These are phyloP conservation scores for Plenodomus tracheiphilus DNA, from an alignment of 2,329 filamentous ascomycete genomes.

Conservation along the genomic window DNA sequence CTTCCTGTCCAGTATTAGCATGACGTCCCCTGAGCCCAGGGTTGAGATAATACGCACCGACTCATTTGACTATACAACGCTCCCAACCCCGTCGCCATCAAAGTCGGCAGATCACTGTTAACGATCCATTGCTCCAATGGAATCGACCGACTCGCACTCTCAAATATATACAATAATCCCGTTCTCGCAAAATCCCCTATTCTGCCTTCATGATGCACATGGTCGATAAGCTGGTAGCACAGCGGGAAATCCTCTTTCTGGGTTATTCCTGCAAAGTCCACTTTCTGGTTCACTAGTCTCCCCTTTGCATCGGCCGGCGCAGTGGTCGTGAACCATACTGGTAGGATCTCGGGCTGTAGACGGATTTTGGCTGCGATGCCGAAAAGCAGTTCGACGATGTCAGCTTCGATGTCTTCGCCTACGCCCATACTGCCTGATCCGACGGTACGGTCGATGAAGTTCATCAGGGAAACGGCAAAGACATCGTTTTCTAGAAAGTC, in stretches of 20 bases:
- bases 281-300: conserved; percentile 54
- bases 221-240: conserved; percentile 94
- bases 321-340: conserved; percentile 81
- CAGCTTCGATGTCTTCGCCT: conserved; percentile 78
- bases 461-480: conserved; percentile 86
- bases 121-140: conserved; percentile 94
- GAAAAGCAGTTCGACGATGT: conserved; percentile 90
- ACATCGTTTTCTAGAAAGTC: conserved; percentile 84
- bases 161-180: conserved; percentile 91
- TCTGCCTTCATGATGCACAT: conserved; percentile 93
- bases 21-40: neutral
- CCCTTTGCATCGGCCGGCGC: conserved; percentile 44
- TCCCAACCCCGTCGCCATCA: conserved; percentile 95
- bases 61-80: conserved; percentile 72
- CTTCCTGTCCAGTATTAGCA: conserved; percentile 58
- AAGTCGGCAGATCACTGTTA: conserved; percentile 90
- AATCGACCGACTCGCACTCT: conserved; percentile 81
- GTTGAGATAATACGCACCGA: conserved; percentile 47
- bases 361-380: conserved; percentile 96
- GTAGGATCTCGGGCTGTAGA: conserved; percentile 80
- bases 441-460: conserved; percentile 78
- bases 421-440: conserved; percentile 73
- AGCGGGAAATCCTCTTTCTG: conserved; percentile 91
- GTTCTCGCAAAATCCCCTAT: conserved; percentile 96
- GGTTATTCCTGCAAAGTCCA: conserved; percentile 79